phyloP scores from a whole-genome alignment of 352 stramenopile genomes.

The Pythium volutum region DNA sequence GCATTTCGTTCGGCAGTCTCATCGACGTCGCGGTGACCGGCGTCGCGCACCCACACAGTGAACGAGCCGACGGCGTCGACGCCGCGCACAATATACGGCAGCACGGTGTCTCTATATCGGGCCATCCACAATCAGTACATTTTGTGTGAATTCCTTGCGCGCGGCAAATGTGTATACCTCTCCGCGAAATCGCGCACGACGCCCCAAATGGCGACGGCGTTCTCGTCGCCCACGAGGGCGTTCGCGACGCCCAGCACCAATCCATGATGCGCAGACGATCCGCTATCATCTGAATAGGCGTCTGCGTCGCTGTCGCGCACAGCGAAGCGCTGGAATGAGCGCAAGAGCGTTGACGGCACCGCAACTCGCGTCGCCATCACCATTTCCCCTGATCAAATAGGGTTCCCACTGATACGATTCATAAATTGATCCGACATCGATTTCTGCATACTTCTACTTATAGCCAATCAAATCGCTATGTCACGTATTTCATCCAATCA shows the following conservation, averaged over 20 bases:
- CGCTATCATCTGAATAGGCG: neutral
- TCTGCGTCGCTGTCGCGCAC: slow-evolving; percentile 9
- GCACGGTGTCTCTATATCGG: slow-evolving; percentile 13
- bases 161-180: slow-evolving; percentile 6
- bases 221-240: neutral
- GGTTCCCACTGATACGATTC: too few relatives aligned
- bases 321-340: slow-evolving; percentile 35
- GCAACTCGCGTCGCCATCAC: slow-evolving; percentile 3
- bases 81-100: slow-evolving; percentile 25
- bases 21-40: slow-evolving; percentile 1
- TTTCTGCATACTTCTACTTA: slow-evolving; percentile 2
- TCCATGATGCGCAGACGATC: slow-evolving; percentile 8
- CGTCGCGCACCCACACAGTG: slow-evolving; percentile 24
- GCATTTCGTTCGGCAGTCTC: slow-evolving; percentile 5
- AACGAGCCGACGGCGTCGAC: slow-evolving; percentile 27
- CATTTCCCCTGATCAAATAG: too few relatives aligned
- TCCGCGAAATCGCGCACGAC: slow-evolving; percentile 4
- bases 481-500: too few relatives aligned
- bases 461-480: slow-evolving; percentile 28
- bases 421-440: too few relatives aligned
- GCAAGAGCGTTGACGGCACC: slow-evolving; percentile 34
- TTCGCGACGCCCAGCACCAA: slow-evolving; percentile 26
- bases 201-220: slow-evolving; percentile 18
- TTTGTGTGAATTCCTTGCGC: too few relatives aligned
- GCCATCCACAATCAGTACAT: too few relatives aligned